phyloP scores from a whole-genome alignment of 139 green algal genomes.

The Auxenochlorella pyrenoidosa region DNA sequence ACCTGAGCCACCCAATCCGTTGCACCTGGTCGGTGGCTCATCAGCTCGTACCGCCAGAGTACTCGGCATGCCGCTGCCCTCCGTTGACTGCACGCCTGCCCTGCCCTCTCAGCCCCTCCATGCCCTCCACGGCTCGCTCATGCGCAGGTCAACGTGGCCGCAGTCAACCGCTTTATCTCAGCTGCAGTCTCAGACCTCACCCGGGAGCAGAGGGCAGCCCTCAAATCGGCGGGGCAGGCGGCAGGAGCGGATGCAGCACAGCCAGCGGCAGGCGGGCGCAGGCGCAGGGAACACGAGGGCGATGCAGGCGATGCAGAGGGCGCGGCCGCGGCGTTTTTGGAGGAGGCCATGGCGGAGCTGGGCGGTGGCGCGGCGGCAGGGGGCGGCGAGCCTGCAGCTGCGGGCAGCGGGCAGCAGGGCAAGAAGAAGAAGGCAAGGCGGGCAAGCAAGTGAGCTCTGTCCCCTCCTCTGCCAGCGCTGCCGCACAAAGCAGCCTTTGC shows the following conservation, averaged over 20 bases:
- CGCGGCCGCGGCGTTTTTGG: background rate
- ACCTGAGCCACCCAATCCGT: too few species aligned
- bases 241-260: background rate
- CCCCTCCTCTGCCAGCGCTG: too few species aligned
- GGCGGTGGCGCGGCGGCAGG: too few species aligned
- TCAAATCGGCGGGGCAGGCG: conserved; percentile 10
- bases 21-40: background rate
- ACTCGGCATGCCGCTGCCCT: background rate
- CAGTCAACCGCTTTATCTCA: conserved; percentile 69
- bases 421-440: too few species aligned
- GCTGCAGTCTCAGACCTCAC: conserved; percentile 65
- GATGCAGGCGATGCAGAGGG: background rate
- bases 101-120: background rate
- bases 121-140: background rate
- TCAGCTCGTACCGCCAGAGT: too few species aligned
- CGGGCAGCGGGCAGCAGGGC: too few species aligned
- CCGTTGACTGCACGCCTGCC: too few species aligned
- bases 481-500: too few species aligned
- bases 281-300: background rate
- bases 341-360: background rate
- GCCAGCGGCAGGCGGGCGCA: background rate
- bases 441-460: too few species aligned
- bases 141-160: conserved; percentile 54
- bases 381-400: too few species aligned
- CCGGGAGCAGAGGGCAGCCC: conserved; percentile 40